These are phyloP conservation scores for Sclerotinia minor DNA, from an alignment of 2,329 filamentous ascomycete genomes.

Conservation along the genomic window DNA sequence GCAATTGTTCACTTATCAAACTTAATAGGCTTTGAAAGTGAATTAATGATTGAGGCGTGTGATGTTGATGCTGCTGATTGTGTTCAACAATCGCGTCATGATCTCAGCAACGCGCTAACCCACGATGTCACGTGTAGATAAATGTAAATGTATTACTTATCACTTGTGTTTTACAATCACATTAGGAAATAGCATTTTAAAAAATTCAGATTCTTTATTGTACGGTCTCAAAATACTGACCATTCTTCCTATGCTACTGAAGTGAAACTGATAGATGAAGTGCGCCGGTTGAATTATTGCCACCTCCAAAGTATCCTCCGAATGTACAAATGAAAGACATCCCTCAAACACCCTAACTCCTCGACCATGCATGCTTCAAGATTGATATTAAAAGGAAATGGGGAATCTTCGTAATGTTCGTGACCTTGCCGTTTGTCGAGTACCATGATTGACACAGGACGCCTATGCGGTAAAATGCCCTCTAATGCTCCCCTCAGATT, in stretches of 20 bases:
- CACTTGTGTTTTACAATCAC: background rate
- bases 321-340: slow-evolving; percentile 32
- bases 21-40: slow-evolving; percentile 2
- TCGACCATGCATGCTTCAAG: slow-evolving; percentile 35
- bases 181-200: background rate
- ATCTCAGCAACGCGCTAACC: slow-evolving; percentile 18
- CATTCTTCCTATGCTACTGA: slow-evolving; percentile 24
- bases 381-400: slow-evolving; percentile 30
- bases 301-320: slow-evolving; percentile 28
- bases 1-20: slow-evolving; percentile 12
- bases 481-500: slow-evolving; percentile 20
- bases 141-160: background rate
- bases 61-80: background rate
- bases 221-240: slow-evolving; percentile 17
- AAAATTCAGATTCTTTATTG: background rate
- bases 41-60: background rate
- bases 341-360: slow-evolving; percentile 33
- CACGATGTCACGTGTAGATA: slow-evolving; percentile 23
- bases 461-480: slow-evolving; percentile 22
- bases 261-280: slow-evolving; percentile 31
- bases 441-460: slow-evolving; percentile 25
- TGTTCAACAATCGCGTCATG: slow-evolving; percentile 20
- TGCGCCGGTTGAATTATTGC: slow-evolving; percentile 38
- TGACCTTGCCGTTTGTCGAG: slow-evolving; percentile 33
- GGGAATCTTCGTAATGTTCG: slow-evolving; percentile 40